These are phyloP conservation scores for Amanita thiersii DNA, from an alignment of 768 basidiomycete species.

Conservation along the genomic window DNA sequence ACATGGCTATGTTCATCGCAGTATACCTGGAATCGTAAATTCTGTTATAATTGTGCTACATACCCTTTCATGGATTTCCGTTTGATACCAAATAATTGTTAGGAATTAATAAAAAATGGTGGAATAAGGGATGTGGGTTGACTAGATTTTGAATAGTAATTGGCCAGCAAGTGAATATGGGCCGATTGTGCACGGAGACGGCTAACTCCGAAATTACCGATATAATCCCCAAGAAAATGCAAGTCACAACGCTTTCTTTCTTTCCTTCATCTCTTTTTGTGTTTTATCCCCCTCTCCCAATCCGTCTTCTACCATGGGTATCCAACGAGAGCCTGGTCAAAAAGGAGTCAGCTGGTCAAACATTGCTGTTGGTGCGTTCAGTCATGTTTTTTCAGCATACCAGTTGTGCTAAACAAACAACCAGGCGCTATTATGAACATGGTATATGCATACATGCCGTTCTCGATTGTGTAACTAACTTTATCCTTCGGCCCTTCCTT, in stretches of 20 bases:
- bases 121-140: neutral
- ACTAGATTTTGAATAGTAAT: no score
- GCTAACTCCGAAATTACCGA: neutral
- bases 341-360: constrained; percentile 93
- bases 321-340: constrained; percentile 81
- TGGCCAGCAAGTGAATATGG: no score
- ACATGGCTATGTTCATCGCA: constrained; percentile 1
- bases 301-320: constrained; percentile 49
- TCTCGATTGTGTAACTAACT: constrained; percentile 8
- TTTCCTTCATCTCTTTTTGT: constrained; percentile 16
- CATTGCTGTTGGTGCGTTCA: constrained; percentile 82
- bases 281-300: constrained; percentile 15
- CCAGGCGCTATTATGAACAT: constrained; percentile 97
- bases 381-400: constrained; percentile 12
- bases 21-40: constrained; percentile 4
- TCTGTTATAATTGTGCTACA: constrained; percentile 4
- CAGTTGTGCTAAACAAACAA: constrained; percentile 13
- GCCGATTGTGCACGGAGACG: neutral
- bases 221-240: neutral
- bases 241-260: constrained; percentile 15
- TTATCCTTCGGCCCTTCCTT: neutral
- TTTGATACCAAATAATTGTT: constrained; percentile 6
- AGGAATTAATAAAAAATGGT: constrained; percentile 1
- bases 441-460: constrained; percentile 39
- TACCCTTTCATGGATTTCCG: constrained; percentile 7